Base-by-base conservation (phyloP, 371 early-diverging fungal species). In the Mortierella sp. region DNA sequence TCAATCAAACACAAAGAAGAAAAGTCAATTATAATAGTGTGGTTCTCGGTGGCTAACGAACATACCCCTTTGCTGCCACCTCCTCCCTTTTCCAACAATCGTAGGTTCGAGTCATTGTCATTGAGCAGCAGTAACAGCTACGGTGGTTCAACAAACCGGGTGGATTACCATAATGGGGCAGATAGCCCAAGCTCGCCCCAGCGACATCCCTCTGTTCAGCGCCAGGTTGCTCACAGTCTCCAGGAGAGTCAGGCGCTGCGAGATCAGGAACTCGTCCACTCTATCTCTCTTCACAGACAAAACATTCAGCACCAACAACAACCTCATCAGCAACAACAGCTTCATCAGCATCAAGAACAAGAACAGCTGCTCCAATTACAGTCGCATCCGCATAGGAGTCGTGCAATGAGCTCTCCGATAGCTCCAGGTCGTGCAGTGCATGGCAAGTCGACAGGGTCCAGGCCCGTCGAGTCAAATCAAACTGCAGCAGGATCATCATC, bases 21-120 rank as follows among this genome's bases (percentile, higher is more conserved):
- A 5, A 54, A 7, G 41, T 18, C 68, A 24, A 35, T 24, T 51
- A 21, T 21, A 38, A 2, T 38, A 4, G 24, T 5, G 6, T 24
- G 8, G 24, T 24, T 54, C 7, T 54, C 24, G 54, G 54, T 54
- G 24, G 48, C 54, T 54, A 54, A 68, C 24, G 4, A 68, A 68
- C 24, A 38, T 21, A 21, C 8, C 18, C 41, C 18, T 44, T 24
- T 41, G 72, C 8, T 51, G 21, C 54, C 32, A 24, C 18, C 18
- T 2, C 16, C 27, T 54, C 18, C 16, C 27, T 21, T 70, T 70
- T 18, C 55, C 41, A 6, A 56, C 55, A 35, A 32, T 29, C 68
- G 27, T 70, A 84, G 85, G 55, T 84, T 84, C 70, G 70, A 84
- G 72, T 84, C 85, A n/a, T 75, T 84, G 14, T 81, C 85, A 5